Percentiles rank a stretch among this genome's conserved stretches.
Evolutionary conservation across 768 basidiomycete species (phyloP).

Genomic region (Russula sp.): DNA sequence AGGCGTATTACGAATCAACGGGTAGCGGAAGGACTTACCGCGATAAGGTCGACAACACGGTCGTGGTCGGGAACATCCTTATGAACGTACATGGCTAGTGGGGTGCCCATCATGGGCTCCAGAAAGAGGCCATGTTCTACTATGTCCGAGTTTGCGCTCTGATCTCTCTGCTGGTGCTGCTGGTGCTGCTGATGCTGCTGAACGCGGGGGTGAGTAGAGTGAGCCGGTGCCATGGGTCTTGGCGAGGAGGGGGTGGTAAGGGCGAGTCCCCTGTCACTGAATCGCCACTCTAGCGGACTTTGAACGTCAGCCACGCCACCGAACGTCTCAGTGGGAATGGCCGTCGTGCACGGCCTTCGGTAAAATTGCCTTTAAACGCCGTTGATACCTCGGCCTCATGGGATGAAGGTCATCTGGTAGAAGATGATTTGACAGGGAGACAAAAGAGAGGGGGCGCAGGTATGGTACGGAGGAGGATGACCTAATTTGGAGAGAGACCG

Average conservation of each 20-base stretch:
- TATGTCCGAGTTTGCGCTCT: constrained; percentile 35
- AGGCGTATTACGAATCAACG: constrained; percentile 5
- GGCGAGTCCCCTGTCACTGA: constrained; percentile 33
- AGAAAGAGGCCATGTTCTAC: constrained; percentile 52
- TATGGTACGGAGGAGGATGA: no score
- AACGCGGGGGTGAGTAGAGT: constrained; percentile 53
- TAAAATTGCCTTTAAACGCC: constrained; percentile 1
- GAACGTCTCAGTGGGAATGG: neutral
- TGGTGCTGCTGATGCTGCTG: constrained; percentile 42
- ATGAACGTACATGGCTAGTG: constrained; percentile 73
- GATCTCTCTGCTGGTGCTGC: constrained; percentile 39
- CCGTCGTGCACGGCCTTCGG: neutral
- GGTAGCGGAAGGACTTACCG: constrained; percentile 47
- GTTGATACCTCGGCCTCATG: neutral
- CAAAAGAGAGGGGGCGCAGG: neutral
- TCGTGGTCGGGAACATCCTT: constrained; percentile 76
- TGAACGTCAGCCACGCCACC: constrained; percentile 25
- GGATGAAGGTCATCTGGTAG: neutral
- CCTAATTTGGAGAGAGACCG: neutral
- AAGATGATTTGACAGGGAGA: neutral
- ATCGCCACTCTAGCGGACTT: constrained; percentile 29
- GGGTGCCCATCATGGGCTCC: constrained; percentile 78
- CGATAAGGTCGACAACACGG: constrained; percentile 57
- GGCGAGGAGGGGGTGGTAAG: constrained; percentile 30
- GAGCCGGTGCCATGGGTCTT: constrained; percentile 83